Base-by-base conservation (phyloP, 495 filamentous ascomycete species). In the Cercophora scortea region DNA sequence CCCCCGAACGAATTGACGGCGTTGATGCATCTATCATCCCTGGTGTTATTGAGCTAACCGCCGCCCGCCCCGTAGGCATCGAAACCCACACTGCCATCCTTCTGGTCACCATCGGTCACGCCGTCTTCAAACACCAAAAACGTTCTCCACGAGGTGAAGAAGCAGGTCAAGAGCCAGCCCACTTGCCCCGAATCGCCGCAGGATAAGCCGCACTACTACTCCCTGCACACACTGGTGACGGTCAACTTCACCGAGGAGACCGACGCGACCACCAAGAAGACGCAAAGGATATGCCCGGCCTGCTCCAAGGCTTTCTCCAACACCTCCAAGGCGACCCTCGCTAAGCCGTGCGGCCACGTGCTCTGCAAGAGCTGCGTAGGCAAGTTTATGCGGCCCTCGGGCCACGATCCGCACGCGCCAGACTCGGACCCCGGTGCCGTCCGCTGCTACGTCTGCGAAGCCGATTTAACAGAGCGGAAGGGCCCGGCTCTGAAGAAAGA, bases 271-370 rank as follows among this genome's bases (percentile, higher is more conserved):
- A 19, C 10, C 15, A 12, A 6, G 4, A 69, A 73, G 8, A 79
- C 73, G 4, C 74, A 77, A 39, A 76, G 86, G 32, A 79, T 88
- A 50, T 98, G 93, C 69, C 93, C 93, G 0, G 86, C 86, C 47
- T 98, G 93, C 70, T 86, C 87, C 59, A 96, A 92, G 72, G 82
- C 70, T 0, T 72, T 98, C 25, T 85, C 77, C 56, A 97, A 97
- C 65, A 79, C 84, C 6, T 83, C 87, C 13, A 90, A 88, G 63
- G 92, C 90, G 8, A 83, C 88, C 68, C 73, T 98, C 10, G 87
- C 90, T 2, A 93, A 90, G 67, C 90, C 91, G 0, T 98, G 93
- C 62, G 93, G 93, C 0, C 93, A 98, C 60, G 89, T 97, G 4
- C 73, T 96, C 7, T 98, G 93, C 69, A 84, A 87, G 54, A 88